Evolutionary conservation across 192 early-diverging fungal species (phyloP), one percentile per base, ranked within the genome.

Genomic region (Coemansia sp.): DNA sequence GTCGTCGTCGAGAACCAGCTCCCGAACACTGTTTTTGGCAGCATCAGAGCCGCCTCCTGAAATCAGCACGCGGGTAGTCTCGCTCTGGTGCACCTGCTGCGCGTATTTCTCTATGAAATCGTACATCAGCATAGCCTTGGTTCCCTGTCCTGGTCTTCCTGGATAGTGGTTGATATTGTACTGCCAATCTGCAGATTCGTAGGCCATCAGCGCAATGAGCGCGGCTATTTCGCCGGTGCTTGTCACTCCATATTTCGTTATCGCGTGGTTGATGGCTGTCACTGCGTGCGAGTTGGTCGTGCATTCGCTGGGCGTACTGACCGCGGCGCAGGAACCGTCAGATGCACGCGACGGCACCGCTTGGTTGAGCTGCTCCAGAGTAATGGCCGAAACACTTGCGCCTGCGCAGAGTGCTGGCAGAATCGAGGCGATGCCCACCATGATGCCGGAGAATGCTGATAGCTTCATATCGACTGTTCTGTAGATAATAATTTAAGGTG

Each of bases 91-190:
- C 53, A 84, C 66, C 11, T 55, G 18, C 65, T 69, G 28, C 11
- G 81, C 76, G 45, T 84, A 84, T 15, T 71, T 35, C 18, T 69
- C 37, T 15, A 84, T 57, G 66, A 70, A 84, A 52, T 73, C 76
- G 66, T 70, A 79, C 82, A 79, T 79, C 33, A 84, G 69, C 83
- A 84, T 84, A 8, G 75, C 75, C 2, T 71, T 68, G 0, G 83
- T 84, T 11, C 83, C 83, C 35, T 84, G 83, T 0, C 83, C 83
- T 1, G 83, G 48, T 5, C 74, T 57, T 0, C 83, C 83, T 1
- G 83, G 83, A n/a, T 61, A 76, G 57, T 77, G 68, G 63, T 84
- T 84, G 58, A 61, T 69, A 63, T 84, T 84, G 83, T 84, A 84
- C 54, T 71, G 63, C 77, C 76, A 84, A 41, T 60, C 58, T 22